These are phyloP conservation scores for Colletotrichum nymphaeae DNA, from an alignment of 2,329 filamentous ascomycete genomes.

Conservation along the genomic window DNA sequence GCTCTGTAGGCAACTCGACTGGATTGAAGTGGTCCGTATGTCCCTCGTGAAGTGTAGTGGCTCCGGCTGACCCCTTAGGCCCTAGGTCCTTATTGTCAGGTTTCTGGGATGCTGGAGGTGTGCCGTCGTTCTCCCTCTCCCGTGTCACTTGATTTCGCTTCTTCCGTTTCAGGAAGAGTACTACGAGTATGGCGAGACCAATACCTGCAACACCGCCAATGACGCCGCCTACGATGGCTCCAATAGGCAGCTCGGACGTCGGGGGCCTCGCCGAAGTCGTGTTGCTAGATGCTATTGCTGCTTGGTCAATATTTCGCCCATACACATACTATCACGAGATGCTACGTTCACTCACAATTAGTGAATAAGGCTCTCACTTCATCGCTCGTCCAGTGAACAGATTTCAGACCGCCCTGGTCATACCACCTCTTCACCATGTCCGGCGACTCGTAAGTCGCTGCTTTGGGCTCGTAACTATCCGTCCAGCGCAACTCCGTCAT, in stretches of 20 bases:
- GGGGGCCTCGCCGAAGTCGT: too few species aligned
- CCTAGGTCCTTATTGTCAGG: not conserved
- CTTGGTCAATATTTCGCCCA: too few species aligned
- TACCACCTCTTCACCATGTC: constrained; percentile 48
- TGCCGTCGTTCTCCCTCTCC: too few species aligned
- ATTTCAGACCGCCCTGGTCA: constrained; percentile 40
- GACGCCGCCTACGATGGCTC: constrained; percentile 59
- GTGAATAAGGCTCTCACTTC: constrained; percentile 41
- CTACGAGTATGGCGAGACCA: constrained; percentile 39
- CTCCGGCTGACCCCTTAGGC: not conserved
- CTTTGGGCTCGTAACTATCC: constrained; percentile 47
- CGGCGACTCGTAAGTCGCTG: constrained; percentile 47
- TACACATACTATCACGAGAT: too few species aligned
- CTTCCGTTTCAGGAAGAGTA: constrained; percentile 53
- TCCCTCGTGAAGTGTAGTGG: not conserved
- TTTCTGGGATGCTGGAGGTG: not conserved
- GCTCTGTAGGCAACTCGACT: not conserved
- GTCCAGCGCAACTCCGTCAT: constrained; percentile 50
- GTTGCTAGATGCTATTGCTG: too few species aligned
- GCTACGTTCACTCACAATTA: not conserved
- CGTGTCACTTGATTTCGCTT: not conserved
- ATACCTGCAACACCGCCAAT: constrained; percentile 35
- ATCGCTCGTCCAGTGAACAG: constrained; percentile 41
- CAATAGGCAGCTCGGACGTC: constrained; percentile 41
- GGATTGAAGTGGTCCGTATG: not conserved